Conservation (phyloP, 164 flowering plant genomes). For the Vitis labrusca region DNA sequence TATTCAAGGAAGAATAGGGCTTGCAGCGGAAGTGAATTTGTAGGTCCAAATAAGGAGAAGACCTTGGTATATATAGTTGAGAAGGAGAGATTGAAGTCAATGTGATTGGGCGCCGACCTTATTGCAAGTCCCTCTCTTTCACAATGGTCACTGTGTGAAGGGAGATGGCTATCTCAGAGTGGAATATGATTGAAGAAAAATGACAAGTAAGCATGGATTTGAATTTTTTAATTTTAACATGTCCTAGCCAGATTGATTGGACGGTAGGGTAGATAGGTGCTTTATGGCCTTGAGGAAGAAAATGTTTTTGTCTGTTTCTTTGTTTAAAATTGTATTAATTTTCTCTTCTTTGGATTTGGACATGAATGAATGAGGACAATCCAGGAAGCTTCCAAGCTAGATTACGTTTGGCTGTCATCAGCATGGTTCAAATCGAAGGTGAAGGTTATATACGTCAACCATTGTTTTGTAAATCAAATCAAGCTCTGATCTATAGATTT, state of each 20-base stretch:
- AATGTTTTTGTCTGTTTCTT: neutral
- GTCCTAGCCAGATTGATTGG: slow-evolving; percentile 9
- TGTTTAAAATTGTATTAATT: neutral
- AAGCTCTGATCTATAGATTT: no score
- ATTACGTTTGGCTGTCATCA: neutral
- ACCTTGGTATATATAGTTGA: slow-evolving; percentile 23
- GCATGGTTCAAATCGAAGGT: neutral
- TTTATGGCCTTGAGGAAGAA: slow-evolving; percentile 1
- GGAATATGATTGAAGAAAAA: no score
- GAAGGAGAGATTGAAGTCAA: slow-evolving; percentile 31
- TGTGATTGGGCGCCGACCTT: slow-evolving; percentile 50
- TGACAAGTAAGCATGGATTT: no score
- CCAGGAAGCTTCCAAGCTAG: neutral
- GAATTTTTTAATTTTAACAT: no score
- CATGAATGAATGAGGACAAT: no score
- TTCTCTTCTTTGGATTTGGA: neutral
- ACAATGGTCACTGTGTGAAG: neutral
- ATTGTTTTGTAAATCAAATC: neutral
- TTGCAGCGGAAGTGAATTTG: neutral
- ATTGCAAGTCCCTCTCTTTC: slow-evolving; percentile 3
- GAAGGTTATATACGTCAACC: slow-evolving; percentile 14
- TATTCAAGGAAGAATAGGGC: neutral
- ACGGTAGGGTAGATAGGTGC: slow-evolving; percentile 23
- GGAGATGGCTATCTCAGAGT: no score
- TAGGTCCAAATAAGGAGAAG: slow-evolving; percentile 1